Evolutionary conservation across 768 basidiomycete genomes (phyloP), one percentile per base, ranked within the genome.

Genomic region (Goffeauzyma gilvescens): DNA sequence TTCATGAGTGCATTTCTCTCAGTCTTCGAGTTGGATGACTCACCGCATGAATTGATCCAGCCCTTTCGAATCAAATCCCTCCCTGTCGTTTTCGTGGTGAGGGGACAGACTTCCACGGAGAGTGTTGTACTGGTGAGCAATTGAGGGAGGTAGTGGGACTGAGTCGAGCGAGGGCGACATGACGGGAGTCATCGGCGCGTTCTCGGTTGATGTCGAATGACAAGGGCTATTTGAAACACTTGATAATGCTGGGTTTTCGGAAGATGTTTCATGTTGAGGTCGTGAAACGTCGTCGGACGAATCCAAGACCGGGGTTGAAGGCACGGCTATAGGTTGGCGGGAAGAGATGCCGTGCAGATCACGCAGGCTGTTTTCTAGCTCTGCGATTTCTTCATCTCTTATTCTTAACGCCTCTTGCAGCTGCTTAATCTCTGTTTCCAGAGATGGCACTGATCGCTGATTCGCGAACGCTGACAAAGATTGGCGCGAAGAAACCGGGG

Each of bases 371-470:
- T 61, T 50, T 58, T 90, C 87, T 12, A 93, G 70, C 22, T 70
- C 63, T 35, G 70, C 68, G 38, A 96, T 95, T 64, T 96, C 90
- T n/a, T 75, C 71, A 63, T 95, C 90, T 37, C 89, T 73, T 50
- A 86, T 81, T 58, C 76, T 81, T 47, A 96, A 69, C 25, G 86
- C 84, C 53, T 86, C 79, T 62, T 96, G 90, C 32, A 96, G 66
- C 45, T 87, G 77, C 79, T 86, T 87, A 45, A 95, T 84, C 65
- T 96, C 90, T 55, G 81, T 79, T 64, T 93, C 87, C 47, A 93
- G 70, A 59, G 86, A 87, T 14, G 72, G 68, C 6, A 77, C 76
- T 21, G 85, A 83, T 36, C 89, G 75, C 53, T 84, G 71, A 22
- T 75, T 73, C 40, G 79, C 70, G 31, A 45, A 30, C 48, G 47